Evolutionary conservation across 495 filamentous ascomycete species (phyloP).

Genomic region (Opeltia flavorubescens): DNA sequence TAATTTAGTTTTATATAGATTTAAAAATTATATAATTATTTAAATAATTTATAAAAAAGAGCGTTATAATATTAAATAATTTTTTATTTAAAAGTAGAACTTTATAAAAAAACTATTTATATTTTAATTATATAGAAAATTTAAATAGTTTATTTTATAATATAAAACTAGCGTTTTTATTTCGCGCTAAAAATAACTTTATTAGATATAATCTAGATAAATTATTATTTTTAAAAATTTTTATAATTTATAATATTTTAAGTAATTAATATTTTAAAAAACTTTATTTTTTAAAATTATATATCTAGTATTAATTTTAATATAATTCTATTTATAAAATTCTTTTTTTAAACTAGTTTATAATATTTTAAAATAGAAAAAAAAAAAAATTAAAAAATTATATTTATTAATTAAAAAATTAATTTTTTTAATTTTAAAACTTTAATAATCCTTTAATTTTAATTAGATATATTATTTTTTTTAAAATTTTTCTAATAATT

Average conservation of each 20-base stretch:
- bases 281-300: neutral
- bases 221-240: neutral
- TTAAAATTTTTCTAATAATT: too few relatives aligned
- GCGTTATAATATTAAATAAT: too few relatives aligned
- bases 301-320: neutral
- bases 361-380: too few relatives aligned
- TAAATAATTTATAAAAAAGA: constrained; percentile 4
- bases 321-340: neutral
- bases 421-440: constrained; percentile 1
- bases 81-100: too few relatives aligned
- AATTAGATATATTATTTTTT: neutral
- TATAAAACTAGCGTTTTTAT: constrained; percentile 1
- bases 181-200: neutral
- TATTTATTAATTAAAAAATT: neutral
- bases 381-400: neutral
- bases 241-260: too few relatives aligned
- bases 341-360: too few relatives aligned
- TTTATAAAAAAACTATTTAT: too few relatives aligned
- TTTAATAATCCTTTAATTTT: constrained; percentile 3
- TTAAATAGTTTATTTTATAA: too few relatives aligned
- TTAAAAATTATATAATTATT: constrained; percentile 2
- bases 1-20: constrained; percentile 2
- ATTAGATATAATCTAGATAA: neutral
- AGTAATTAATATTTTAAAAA: neutral
- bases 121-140: too few relatives aligned